A percentile compares a stretch with the other conserved stretches of the same genome.
Conservation (phyloP, 192 early-diverging fungal species). For the Obelidium mucronatum region DNA sequence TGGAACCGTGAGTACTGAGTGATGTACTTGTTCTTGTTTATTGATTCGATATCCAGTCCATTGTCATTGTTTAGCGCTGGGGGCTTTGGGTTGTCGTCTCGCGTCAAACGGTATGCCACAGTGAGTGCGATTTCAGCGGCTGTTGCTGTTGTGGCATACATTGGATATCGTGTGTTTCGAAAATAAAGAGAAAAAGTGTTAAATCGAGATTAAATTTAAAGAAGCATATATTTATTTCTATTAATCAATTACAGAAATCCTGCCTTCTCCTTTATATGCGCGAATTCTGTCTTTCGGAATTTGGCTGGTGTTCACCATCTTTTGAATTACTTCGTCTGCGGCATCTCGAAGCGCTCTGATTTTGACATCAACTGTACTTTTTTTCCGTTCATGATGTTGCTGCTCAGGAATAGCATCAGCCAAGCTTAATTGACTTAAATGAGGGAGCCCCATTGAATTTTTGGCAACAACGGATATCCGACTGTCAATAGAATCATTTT, state of each 20-base stretch:
- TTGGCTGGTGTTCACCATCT: not conserved
- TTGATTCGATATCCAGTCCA: slow-evolving; percentile 1
- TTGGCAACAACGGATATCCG: slow-evolving; percentile 20
- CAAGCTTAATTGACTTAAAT: no score
- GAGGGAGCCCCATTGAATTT: not conserved
- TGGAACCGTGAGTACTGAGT: slow-evolving; percentile 77
- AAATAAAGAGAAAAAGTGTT: not conserved
- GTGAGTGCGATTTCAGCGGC: slow-evolving; percentile 47
- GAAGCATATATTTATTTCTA: not conserved
- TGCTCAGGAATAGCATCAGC: not conserved
- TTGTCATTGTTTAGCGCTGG: slow-evolving; percentile 9
- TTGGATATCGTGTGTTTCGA: slow-evolving; percentile 35
- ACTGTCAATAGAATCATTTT: slow-evolving; percentile 25
- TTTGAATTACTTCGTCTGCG: slow-evolving; percentile 5
- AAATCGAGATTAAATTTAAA: no score
- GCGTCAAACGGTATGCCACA: slow-evolving; percentile 30
- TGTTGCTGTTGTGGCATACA: slow-evolving; percentile 33
- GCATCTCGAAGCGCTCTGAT: slow-evolving; percentile 15
- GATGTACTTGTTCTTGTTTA: no score
- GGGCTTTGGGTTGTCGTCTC: slow-evolving; percentile 39
- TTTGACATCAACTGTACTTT: slow-evolving; percentile 7
- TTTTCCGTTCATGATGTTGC: not conserved
- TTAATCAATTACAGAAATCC: slow-evolving; percentile 12
- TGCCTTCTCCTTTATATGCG: slow-evolving; percentile 11
- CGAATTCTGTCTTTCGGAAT: not conserved